Evolutionary conservation across 148 eudicot genomes (phyloP).

Genomic region (Spergularia marina): DNA sequence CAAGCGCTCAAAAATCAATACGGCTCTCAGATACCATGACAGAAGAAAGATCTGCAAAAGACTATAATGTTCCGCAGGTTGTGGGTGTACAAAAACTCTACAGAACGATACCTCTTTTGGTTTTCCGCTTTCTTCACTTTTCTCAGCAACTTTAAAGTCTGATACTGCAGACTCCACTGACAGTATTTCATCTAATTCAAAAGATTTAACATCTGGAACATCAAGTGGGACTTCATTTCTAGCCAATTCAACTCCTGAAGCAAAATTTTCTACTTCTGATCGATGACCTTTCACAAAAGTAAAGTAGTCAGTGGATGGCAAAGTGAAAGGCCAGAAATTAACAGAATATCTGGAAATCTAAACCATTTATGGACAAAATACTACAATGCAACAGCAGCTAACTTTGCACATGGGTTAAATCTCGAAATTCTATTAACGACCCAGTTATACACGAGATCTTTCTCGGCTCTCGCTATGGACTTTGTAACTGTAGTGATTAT

Average conservation of each 20-base stretch:
- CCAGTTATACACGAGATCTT: background rate
- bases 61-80: background rate
- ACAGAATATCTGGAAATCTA: background rate
- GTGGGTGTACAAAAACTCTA: background rate
- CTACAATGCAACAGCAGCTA: background rate
- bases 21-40: background rate
- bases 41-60: background rate
- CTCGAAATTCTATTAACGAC: background rate
- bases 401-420: background rate
- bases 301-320: background rate
- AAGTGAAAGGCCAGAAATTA: background rate
- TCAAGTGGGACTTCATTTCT: constrained; percentile 30
- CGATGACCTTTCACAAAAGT: constrained; percentile 27
- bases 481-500: no score
- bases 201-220: constrained; percentile 34
- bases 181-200: constrained; percentile 70
- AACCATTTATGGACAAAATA: background rate
- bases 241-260: constrained; percentile 36
- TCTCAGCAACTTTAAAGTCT: constrained; percentile 34
- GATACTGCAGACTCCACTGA: constrained; percentile 46
- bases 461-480: no score
- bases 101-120: constrained; percentile 64
- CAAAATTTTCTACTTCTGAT: constrained; percentile 33
- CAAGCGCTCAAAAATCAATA: constrained; percentile 12
- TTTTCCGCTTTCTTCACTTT: constrained; percentile 39